phyloP scores from a whole-genome alignment of 1,284 basidiomycete genomes.

The Apiotrichum laibachii region DNA sequence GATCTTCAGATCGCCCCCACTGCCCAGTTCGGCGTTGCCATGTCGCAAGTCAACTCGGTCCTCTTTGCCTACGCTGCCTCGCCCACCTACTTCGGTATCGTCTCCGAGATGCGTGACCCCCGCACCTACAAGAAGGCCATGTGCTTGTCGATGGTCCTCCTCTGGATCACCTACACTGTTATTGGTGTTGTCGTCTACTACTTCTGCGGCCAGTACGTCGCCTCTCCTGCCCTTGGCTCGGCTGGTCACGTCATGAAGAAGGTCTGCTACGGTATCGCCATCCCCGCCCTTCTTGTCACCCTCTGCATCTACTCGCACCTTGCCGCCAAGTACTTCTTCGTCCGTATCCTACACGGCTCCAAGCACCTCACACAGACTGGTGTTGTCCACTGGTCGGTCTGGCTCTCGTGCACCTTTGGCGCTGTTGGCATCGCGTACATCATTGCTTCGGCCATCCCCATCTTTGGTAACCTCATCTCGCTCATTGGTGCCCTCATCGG shows the following conservation, averaged over 20 bases:
- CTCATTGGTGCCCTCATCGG: constrained; percentile 41
- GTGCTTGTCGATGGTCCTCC: constrained; percentile 34
- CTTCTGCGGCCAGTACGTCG: constrained; percentile 47
- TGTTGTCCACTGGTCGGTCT: constrained; percentile 33
- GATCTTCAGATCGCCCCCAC: constrained; percentile 25
- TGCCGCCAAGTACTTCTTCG: constrained; percentile 40
- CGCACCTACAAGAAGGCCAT: constrained; percentile 33
- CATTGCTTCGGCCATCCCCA: constrained; percentile 35
- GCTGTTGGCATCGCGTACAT: constrained; percentile 34
- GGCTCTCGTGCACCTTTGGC: constrained; percentile 27
- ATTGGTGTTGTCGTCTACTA: constrained; percentile 32
- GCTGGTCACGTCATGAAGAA: constrained; percentile 49
- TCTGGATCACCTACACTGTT: constrained; percentile 40
- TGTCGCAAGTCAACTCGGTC: constrained; percentile 44
- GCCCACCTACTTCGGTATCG: constrained; percentile 25
- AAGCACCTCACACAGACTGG: constrained; percentile 32
- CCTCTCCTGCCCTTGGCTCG: constrained; percentile 45
- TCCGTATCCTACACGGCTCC: constrained; percentile 33
- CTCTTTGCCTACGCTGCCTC: constrained; percentile 42
- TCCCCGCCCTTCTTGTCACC: constrained; percentile 41
- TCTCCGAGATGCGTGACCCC: constrained; percentile 37
- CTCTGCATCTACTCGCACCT: constrained; percentile 28
- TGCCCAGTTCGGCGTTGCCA: constrained; percentile 40
- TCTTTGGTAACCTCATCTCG: constrained; percentile 33
- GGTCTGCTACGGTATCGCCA: constrained; percentile 48